Base-by-base conservation (phyloP, 768 basidiomycete genomes). In the Suillus placidus region DNA sequence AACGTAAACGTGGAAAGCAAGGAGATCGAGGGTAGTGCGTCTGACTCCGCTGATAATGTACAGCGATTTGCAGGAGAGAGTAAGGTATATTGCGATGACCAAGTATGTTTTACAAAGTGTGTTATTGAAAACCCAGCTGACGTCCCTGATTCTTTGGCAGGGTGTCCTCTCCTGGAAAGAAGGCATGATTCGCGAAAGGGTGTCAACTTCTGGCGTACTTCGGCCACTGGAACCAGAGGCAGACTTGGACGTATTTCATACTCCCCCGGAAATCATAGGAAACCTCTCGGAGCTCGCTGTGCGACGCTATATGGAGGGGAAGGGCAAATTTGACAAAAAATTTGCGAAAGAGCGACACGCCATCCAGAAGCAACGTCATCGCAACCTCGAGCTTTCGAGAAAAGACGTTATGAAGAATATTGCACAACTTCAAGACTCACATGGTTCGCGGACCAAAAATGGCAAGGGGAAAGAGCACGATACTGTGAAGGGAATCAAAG, bases 181-280 rank as follows among this genome's bases (percentile, higher is more conserved):
- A 60, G 80, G 83, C 43, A 97, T 99, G 89, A 93, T 99, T 63
- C 87, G 97, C 42, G 97, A 99, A 77, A 85, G 97, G 23, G 88
- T 99, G 34, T 90, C 91, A 2, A 92, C 88, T 1, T 84, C 83
- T 12, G 97, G 97, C 8, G 76, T 89, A n/a, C 80, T 94, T n/a
- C 87, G 95, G 20, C 83, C 91, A 0, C 79, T 99, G 42, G 96
- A 98, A 69, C 80, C 89, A 0, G 86, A 88, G 69, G 72, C 76
- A 16, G 87, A 92, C 58, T 80, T 98, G 0, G 77, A 80, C 16
- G 92, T 88, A 5, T 81, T 96, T 64, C 81, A 81, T 37, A 77
- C 96, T 18, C 86, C 92, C 0, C 72, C 79, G 1, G 87, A 90
- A 47, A 79, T 86, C 54, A 82, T 98, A 35, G 95, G 95, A 6